Conservation (phyloP, 192 early-diverging fungal genomes). For the Coemansia sp. region DNA sequence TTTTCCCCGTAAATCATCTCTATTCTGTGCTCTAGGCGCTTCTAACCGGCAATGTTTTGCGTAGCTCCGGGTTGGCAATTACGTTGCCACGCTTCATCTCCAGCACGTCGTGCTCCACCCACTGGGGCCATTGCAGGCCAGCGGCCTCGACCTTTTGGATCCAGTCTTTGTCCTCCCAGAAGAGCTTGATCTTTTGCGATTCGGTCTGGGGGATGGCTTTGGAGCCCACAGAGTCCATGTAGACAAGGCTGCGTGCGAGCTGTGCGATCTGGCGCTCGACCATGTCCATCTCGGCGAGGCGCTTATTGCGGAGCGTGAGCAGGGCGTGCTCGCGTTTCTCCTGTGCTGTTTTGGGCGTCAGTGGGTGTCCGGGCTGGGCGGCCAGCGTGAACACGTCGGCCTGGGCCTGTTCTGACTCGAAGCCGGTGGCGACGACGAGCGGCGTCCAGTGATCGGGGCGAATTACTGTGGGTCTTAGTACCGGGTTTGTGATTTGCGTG, state of each 20-base stretch:
- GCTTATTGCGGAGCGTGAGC: constrained; percentile 23
- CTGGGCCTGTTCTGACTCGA: constrained; percentile 21
- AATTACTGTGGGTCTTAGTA: constrained; percentile 31
- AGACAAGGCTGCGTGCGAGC: constrained; percentile 39
- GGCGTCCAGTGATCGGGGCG: constrained; percentile 55
- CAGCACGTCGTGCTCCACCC: constrained; percentile 39
- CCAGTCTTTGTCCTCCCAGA: constrained; percentile 41
- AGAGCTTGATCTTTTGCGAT: constrained; percentile 11
- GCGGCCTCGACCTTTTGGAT: constrained; percentile 22
- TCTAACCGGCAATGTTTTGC: neutral
- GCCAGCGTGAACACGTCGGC: constrained; percentile 24
- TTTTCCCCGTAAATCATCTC: neutral
- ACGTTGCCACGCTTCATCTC: constrained; percentile 47
- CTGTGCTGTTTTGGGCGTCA: constrained; percentile 11
- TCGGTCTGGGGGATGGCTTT: neutral
- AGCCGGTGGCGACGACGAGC: constrained; percentile 41
- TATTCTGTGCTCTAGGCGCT: neutral
- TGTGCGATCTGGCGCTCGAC: constrained; percentile 45
- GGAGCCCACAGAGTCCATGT: constrained; percentile 26
- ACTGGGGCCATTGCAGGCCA: constrained; percentile 38
- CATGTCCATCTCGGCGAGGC: constrained; percentile 39
- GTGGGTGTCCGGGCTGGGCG: constrained; percentile 32
- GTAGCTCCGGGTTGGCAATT: constrained; percentile 37
- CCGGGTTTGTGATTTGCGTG: constrained; percentile 31
- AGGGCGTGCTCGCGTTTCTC: constrained; percentile 14